Base-by-base conservation (phyloP, 2,329 filamentous ascomycete species). In the Curvularia hawaiiensis region DNA sequence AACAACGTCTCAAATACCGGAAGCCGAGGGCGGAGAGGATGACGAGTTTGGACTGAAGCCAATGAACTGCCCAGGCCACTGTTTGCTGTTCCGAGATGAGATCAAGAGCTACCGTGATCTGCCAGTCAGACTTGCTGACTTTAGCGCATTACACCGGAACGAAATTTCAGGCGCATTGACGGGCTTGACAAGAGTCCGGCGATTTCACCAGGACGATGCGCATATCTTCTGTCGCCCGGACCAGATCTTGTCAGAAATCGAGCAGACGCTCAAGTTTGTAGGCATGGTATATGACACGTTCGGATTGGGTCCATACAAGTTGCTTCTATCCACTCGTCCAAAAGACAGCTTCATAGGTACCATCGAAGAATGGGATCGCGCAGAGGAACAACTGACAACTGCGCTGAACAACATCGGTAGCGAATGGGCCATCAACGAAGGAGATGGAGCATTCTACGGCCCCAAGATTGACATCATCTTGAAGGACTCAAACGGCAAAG, bases 21-120 rank as follows among this genome's bases (percentile, higher is more conserved):
- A 77, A 6, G 75, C 74, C 2, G 81, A 85, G 59, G 62, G 75
- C 8, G 82, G 80, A 20, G 85, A 88, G 59, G 86, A 90, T 60
- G 87, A 88, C 62, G 89, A 90, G 61, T 96, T 91, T 76, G 91
- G 90, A 18, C 79, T 96, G 65, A 96, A 96, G 76, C 92, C 92
- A 14, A 96, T 96, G 92, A 96, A 96, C 73, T 96, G 92, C 72
- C 92, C 92, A 0, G 92, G 91, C 3, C 92, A 96, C 76, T 96
- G 91, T 73, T 80, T 96, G 62, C 85, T 96, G 60, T 96, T 96
- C 73, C 88, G 85, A 59, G 88, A 88, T 46, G 85, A 88, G 63
- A 83, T 84, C 56, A 86, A 88, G 59, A 92, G 88, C 65, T 94
- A 94, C 76, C 85, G 89, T 62, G 90, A 96, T 63, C 80, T 96